phyloP scores from a whole-genome alignment of 495 filamentous ascomycete genomes.

The Talaromyces ruber region DNA sequence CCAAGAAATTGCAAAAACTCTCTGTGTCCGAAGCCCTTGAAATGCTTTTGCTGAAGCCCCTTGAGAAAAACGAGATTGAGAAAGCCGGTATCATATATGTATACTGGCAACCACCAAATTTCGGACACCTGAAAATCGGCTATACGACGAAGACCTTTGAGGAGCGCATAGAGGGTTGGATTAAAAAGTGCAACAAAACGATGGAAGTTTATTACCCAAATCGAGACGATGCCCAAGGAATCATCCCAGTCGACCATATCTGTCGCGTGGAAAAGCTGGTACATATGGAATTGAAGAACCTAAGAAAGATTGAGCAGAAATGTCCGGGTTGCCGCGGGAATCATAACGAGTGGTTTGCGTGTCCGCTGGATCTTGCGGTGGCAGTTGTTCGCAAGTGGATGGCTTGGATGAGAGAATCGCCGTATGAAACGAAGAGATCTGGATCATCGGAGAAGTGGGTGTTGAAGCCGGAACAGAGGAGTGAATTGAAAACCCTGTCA shows the following conservation, averaged over 20 bases:
- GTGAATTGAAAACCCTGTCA: not conserved
- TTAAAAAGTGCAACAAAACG: slow-evolving; percentile 8
- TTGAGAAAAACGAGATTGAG: slow-evolving; percentile 4
- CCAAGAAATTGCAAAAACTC: not conserved
- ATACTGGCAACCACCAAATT: slow-evolving; percentile 13
- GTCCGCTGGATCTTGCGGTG: slow-evolving; percentile 6
- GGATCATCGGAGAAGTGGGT: slow-evolving; percentile 2
- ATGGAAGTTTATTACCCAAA: slow-evolving; percentile 7
- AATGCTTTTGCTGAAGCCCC: slow-evolving; percentile 4
- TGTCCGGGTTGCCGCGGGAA: slow-evolving; percentile 7
- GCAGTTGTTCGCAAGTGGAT: slow-evolving; percentile 12
- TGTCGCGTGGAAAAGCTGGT: slow-evolving; percentile 13
- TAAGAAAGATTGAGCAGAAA: slow-evolving; percentile 7
- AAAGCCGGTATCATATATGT: slow-evolving; percentile 12
- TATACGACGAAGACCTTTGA: not conserved
- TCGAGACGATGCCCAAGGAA: not conserved
- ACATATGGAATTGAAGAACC: slow-evolving; percentile 9
- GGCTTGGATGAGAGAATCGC: slow-evolving; percentile 9
- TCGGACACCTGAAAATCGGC: slow-evolving; percentile 14
- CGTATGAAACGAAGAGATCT: slow-evolving; percentile 11
- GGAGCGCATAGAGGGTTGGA: slow-evolving; percentile 9
- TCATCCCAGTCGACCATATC: slow-evolving; percentile 7
- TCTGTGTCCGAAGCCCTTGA: slow-evolving; percentile 7
- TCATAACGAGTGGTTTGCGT: slow-evolving; percentile 14
- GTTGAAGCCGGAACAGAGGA: slow-evolving; percentile 5